Evolutionary conservation across 139 green algal species (phyloP), one percentile per base, ranked within the genome.

Genomic region (Closterium sp.): DNA sequence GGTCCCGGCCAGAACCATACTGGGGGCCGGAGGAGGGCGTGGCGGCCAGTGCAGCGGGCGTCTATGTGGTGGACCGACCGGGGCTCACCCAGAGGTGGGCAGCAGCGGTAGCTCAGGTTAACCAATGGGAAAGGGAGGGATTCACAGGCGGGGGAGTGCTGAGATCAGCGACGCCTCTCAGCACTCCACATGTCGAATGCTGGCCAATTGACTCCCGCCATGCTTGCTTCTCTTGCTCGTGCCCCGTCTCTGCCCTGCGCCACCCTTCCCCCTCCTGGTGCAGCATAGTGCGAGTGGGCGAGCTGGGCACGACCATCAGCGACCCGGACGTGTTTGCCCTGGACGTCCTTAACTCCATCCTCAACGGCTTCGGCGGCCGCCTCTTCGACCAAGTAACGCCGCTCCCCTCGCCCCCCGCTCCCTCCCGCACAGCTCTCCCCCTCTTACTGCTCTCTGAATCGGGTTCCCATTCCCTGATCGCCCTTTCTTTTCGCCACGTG

Each of bases 291-390:
- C 30, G 55, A 8, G 83, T 94, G 35, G 87, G 87, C 3, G 92
- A 94, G 92, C 12, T 94, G 28, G 92, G 92, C n/a, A 92, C 38
- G 2, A 89, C 34, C 8, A 36, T 94, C 8, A n/a, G 87, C 19
- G 92, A 94, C 81, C 38, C 84, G 12, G 92, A 94, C 86, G 69
- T 85, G 12, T 89, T 90, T 34, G 34, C 36, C 28, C 90, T 94
- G 9, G 90, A 94, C 23, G 90, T 94, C 5, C 90, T 94, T 34
- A 94, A 94, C 36, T 84, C 33, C 28, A 34, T 94, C 33, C 92
- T 94, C 32, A 94, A 94, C 83, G 86, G 92, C 34, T 94, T 94
- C 31, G 92, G 92, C 25, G 92, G 92, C 34, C 64, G 84, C 25
- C 92, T 94, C 7, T 94, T 94, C 86, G 81, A 94, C 90, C 34